Conservation (phyloP, 768 basidiomycete genomes). For the Hydnomerulius pinastri region DNA sequence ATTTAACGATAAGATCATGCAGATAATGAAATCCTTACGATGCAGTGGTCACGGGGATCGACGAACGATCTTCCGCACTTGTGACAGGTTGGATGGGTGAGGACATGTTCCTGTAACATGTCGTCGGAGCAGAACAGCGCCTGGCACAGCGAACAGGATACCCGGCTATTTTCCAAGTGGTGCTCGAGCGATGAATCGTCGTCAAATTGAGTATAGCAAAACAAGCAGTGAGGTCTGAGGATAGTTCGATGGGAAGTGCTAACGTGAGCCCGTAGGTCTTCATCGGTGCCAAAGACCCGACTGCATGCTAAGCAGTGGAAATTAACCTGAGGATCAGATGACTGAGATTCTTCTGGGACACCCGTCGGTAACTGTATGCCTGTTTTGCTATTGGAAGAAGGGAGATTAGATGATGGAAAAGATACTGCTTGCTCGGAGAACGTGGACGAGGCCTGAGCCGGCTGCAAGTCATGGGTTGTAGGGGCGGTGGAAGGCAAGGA, state of each 20-base stretch:
- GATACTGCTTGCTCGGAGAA: no score
- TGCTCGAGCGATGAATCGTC: constrained; percentile 1
- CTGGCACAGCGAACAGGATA: background rate
- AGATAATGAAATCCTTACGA: background rate
- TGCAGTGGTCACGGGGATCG: background rate
- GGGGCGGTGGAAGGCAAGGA: no score
- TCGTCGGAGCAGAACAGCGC: background rate
- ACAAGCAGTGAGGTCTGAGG: background rate
- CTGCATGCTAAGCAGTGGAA: background rate
- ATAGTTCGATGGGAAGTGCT: background rate
- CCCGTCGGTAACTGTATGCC: no score
- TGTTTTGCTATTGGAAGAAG: no score
- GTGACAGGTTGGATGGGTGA: constrained; percentile 1
- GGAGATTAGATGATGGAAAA: no score
- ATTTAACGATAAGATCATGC: background rate
- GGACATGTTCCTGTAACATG: background rate
- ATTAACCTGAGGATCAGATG: background rate
- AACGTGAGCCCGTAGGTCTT: background rate
- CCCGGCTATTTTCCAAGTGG: background rate
- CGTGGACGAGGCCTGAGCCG: no score
- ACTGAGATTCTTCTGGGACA: no score
- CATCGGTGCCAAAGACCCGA: background rate
- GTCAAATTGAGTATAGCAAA: constrained; percentile 2
- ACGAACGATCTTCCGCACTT: constrained; percentile 1
- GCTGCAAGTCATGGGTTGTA: no score